These are phyloP conservation scores for Discostella pseudostelligera DNA, from an alignment of 108 stramenopile genomes.

Conservation along the genomic window DNA sequence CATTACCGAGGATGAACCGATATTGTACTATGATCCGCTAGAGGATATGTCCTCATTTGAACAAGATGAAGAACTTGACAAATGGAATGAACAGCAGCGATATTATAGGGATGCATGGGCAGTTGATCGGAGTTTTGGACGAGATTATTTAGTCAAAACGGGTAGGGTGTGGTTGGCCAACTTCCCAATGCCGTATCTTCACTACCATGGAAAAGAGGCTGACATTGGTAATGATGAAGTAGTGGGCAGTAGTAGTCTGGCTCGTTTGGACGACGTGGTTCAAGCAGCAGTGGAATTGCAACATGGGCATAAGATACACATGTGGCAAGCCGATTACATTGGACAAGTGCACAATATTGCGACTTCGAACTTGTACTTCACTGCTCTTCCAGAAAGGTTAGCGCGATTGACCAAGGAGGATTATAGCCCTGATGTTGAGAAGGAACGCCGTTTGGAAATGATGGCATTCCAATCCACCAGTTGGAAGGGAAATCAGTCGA, in stretches of 20 bases:
- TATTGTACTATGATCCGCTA: conserved; percentile 71
- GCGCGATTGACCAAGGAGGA: conserved; percentile 23
- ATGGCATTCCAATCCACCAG: conserved; percentile 19
- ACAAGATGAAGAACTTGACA: conserved; percentile 31
- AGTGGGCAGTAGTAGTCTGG: background rate
- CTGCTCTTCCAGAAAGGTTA: conserved; percentile 21
- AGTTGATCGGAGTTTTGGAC: conserved; percentile 59
- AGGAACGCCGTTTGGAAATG: conserved; percentile 17
- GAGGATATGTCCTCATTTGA: conserved; percentile 53
- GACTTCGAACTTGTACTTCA: conserved; percentile 36
- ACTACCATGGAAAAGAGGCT: background rate
- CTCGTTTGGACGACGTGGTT: background rate
- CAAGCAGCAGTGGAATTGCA: background rate
- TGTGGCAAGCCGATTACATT: conserved; percentile 68
- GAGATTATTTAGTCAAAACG: conserved; percentile 65
- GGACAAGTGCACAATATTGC: conserved; percentile 57
- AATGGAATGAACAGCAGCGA: conserved; percentile 23
- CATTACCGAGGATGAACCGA: conserved; percentile 67
- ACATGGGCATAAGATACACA: conserved; percentile 46
- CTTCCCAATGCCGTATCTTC: conserved; percentile 66
- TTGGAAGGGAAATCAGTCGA: conserved; percentile 3
- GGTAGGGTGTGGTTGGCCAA: conserved; percentile 65
- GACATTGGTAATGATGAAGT: background rate
- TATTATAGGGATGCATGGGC: conserved; percentile 60
- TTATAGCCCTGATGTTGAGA: conserved; percentile 26